Evolutionary conservation across 306 rosid genomes (phyloP).

Genomic region (Begonia peltatifolia): DNA sequence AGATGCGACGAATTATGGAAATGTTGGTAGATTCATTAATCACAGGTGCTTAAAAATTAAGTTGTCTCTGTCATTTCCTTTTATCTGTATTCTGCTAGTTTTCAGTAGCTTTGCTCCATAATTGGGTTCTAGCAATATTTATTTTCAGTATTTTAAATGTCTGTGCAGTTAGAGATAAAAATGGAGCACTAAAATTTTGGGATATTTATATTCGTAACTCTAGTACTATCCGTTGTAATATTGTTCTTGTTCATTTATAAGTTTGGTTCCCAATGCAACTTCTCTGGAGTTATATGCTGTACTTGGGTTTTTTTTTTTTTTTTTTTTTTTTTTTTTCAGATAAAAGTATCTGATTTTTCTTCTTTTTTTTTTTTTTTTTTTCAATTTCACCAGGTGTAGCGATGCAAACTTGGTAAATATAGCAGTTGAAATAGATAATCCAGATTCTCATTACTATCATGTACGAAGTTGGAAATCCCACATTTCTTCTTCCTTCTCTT

Average conservation of each 20-base stretch:
- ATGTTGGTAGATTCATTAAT: constrained; percentile 79
- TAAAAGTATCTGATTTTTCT: not conserved
- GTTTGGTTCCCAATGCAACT: no score
- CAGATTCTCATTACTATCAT: constrained; percentile 66
- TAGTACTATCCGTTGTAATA: no score
- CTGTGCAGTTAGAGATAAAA: not conserved
- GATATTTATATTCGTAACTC: no score
- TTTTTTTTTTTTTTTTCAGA: not conserved
- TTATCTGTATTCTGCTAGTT: not conserved
- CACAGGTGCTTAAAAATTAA: constrained; percentile 49
- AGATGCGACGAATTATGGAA: constrained; percentile 76
- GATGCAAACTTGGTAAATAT: constrained; percentile 82
- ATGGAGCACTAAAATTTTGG: no score
- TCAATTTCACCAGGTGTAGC: constrained; percentile 45
- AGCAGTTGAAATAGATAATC: constrained; percentile 80
- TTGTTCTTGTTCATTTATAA: no score
- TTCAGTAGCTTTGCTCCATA: not conserved
- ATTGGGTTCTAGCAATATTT: not conserved
- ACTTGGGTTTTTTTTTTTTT: not conserved
- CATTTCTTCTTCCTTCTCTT: constrained; percentile 6
- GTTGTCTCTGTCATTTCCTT: not conserved
- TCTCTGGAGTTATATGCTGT: no score
- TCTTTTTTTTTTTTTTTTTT: not conserved
- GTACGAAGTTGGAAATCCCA: constrained; percentile 17
- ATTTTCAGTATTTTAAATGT: not conserved